Evolutionary conservation across 495 filamentous ascomycete species (phyloP).

Genomic region (Hyaloscypha hepaticicola): DNA sequence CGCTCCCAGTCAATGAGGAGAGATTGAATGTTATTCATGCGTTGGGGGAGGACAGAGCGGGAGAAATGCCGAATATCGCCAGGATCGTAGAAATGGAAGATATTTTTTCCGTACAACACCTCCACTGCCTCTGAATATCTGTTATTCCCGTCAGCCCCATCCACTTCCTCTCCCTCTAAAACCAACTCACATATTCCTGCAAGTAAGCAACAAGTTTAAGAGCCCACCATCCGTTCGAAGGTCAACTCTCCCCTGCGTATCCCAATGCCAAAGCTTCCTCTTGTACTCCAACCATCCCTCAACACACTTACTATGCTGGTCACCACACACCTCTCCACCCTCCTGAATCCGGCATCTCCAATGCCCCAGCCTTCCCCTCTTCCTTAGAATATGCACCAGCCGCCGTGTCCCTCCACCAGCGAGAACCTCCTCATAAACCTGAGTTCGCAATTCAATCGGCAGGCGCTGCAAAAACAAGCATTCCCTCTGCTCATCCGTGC

Average conservation of each 20-base stretch:
- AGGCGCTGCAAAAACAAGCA: conserved; percentile 15
- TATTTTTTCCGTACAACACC: conserved; percentile 24
- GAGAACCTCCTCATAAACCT: conserved; percentile 24
- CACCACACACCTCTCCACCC: conserved; percentile 16
- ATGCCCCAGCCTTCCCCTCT: conserved; percentile 24
- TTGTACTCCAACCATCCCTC: conserved; percentile 26
- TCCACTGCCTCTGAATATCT: conserved; percentile 25
- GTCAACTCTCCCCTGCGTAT: conserved; percentile 17
- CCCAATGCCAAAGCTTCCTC: conserved; percentile 16
- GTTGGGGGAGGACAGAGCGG: conserved; percentile 19
- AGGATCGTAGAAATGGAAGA: conserved; percentile 29
- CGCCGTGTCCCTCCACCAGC: conserved; percentile 10
- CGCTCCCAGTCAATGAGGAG: conserved; percentile 27
- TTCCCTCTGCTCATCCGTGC: conserved; percentile 15
- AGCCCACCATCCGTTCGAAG: conserved; percentile 21
- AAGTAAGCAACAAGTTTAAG: conserved; percentile 21
- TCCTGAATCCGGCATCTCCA: conserved; percentile 26
- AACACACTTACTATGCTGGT: conserved; percentile 16
- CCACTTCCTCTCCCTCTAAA: not conserved
- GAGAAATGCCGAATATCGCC: conserved; percentile 26
- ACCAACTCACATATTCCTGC: conserved; percentile 20
- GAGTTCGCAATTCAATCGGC: conserved; percentile 18
- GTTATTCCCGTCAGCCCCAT: not conserved
- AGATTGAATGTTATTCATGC: conserved; percentile 20
- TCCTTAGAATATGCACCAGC: conserved; percentile 23